Evolutionary conservation across 1,284 basidiomycete species (phyloP).

Genomic region (Papiliotrema fonsecae): DNA sequence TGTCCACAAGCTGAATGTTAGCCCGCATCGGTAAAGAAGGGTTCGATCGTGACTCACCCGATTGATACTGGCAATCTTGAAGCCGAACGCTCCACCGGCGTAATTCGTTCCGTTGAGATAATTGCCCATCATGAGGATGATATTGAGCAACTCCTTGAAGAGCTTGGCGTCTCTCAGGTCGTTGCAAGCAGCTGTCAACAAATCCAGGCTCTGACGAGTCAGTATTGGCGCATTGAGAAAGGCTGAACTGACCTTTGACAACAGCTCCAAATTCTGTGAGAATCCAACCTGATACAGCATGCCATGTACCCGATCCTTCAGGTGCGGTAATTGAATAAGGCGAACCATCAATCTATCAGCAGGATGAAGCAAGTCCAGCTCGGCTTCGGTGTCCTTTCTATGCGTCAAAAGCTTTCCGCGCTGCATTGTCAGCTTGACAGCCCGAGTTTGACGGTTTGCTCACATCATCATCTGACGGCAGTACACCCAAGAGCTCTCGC

Average conservation of each 20-base stretch:
- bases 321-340: slow-evolving; percentile 88
- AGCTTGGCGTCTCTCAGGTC: slow-evolving; percentile 68
- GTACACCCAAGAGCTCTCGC: slow-evolving; percentile 73
- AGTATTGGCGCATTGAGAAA: slow-evolving; percentile 7
- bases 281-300: slow-evolving; percentile 89
- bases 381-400: slow-evolving; percentile 62
- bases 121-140: slow-evolving; percentile 93
- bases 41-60: slow-evolving; percentile 64
- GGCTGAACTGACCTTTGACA: slow-evolving; percentile 51
- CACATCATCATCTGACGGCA: slow-evolving; percentile 86
- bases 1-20: slow-evolving; percentile 75
- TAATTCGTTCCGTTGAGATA: slow-evolving; percentile 97
- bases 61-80: slow-evolving; percentile 96
- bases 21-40: background rate
- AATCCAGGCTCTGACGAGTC: slow-evolving; percentile 64
- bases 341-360: slow-evolving; percentile 96
- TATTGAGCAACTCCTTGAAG: slow-evolving; percentile 69
- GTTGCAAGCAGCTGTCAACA: slow-evolving; percentile 72
- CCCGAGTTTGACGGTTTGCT: slow-evolving; percentile 19
- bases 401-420: slow-evolving; percentile 89
- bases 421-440: slow-evolving; percentile 52
- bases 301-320: slow-evolving; percentile 85
- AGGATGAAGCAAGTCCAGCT: slow-evolving; percentile 81
- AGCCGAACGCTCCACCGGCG: slow-evolving; percentile 96
- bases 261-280: slow-evolving; percentile 69